Conservation (phyloP, 2,329 filamentous ascomycete genomes). For the Ophidiomyces ophidiicola region DNA sequence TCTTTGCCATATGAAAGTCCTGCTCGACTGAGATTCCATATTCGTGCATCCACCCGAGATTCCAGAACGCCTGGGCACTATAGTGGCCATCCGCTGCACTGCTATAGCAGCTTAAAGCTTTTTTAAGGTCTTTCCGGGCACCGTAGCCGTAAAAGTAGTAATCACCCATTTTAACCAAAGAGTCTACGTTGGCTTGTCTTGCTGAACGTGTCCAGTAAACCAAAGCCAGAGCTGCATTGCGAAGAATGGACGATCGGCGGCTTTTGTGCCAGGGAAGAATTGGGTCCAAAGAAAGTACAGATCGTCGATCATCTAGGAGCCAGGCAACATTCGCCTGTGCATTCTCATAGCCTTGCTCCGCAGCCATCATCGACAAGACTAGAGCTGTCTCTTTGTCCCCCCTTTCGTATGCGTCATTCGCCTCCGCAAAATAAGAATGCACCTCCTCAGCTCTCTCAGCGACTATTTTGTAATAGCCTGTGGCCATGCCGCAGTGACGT, state of each 20-base stretch:
- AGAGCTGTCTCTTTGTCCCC: constrained; percentile 71
- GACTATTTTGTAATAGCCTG: constrained; percentile 71
- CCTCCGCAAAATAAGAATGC: constrained; percentile 68
- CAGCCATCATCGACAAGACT: constrained; percentile 71
- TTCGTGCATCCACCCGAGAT: constrained; percentile 98
- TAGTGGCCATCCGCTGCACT: constrained; percentile 82
- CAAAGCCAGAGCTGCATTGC: constrained; percentile 57
- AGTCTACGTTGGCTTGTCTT: constrained; percentile 84
- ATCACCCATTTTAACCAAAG: constrained; percentile 94
- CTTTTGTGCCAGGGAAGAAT: constrained; percentile 39
- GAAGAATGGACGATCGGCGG: constrained; percentile 36
- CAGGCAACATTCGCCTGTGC: constrained; percentile 85
- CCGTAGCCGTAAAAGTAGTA: constrained; percentile 84
- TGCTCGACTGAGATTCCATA: constrained; percentile 87
- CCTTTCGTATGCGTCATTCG: constrained; percentile 67
- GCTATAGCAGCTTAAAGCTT: constrained; percentile 85
- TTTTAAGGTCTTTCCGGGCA: constrained; percentile 57
- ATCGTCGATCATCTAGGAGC: constrained; percentile 63
- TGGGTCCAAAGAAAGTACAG: constrained; percentile 45
- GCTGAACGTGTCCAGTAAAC: constrained; percentile 94
- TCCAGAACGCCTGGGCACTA: constrained; percentile 91
- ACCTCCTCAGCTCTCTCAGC: constrained; percentile 60
- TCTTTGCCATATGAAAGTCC: constrained; percentile 92
- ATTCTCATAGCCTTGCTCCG: constrained; percentile 82
- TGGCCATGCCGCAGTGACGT: constrained; percentile 61